Conservation (phyloP, 306 rosid species). For the Pterocarpus santalinus region DNA sequence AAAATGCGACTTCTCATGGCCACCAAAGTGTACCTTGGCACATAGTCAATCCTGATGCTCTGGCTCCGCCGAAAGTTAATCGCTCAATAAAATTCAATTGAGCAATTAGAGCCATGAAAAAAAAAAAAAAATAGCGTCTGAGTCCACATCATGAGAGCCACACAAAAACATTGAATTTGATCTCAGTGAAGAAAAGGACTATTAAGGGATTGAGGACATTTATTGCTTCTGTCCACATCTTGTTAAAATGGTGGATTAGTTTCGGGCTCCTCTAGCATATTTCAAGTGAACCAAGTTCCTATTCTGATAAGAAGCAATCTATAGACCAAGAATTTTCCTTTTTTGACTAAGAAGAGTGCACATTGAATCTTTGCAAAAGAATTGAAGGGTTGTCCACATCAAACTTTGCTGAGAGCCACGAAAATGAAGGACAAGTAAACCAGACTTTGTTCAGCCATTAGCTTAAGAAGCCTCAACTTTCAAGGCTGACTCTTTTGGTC, state of each 20-base stretch:
- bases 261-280: background rate
- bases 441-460: constrained; percentile 15
- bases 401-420: background rate
- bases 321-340: background rate
- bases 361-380: constrained; percentile 12
- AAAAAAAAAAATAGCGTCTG: too few species aligned
- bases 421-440: constrained; percentile 8
- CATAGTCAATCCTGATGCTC: too few species aligned
- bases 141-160: too few species aligned
- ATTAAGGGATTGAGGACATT: too few species aligned
- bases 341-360: constrained; percentile 6
- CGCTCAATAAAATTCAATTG: background rate
- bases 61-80: background rate
- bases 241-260: constrained; percentile 5
- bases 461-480: constrained; percentile 1
- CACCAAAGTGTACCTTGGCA: too few species aligned
- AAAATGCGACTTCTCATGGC: too few species aligned
- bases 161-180: too few species aligned
- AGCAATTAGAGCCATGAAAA: too few species aligned
- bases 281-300: background rate
- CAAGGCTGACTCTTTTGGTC: background rate
- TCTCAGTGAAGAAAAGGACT: too few species aligned
- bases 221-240: background rate
- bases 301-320: background rate
- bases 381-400: constrained; percentile 14